phyloP scores from a whole-genome alignment of 176 grass and related monocot species.

The Oryza meyeriana region DNA sequence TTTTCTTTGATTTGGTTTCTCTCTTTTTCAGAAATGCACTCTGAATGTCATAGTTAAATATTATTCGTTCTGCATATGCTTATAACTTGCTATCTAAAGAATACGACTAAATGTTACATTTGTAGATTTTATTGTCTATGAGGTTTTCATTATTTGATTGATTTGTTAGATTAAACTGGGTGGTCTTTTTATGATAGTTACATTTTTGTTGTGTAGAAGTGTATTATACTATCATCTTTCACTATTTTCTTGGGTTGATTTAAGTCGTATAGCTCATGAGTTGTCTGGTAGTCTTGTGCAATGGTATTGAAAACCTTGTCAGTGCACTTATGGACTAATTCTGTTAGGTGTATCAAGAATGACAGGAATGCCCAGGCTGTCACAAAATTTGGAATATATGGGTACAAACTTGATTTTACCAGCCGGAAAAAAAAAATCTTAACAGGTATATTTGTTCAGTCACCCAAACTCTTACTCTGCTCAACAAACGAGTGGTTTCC shows the following conservation, averaged over 20 bases:
- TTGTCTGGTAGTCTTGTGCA: neutral
- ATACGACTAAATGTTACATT: neutral
- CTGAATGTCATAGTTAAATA: neutral
- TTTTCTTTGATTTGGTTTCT: neutral
- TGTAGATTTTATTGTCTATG: neutral
- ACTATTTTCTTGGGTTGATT: neutral
- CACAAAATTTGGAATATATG: neutral
- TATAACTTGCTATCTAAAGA: neutral
- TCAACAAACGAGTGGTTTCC: neutral
- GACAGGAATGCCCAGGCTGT: neutral
- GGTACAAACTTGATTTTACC: constrained; percentile 5
- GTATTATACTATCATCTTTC: neutral
- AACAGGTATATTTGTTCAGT: neutral
- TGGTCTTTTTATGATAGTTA: neutral
- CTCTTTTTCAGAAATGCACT: neutral
- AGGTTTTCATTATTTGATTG: neutral
- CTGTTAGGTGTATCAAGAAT: neutral
- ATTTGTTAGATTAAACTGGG: neutral
- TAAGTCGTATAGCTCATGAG: neutral
- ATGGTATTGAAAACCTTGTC: neutral
- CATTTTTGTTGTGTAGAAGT: neutral
- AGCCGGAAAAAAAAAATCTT: neutral
- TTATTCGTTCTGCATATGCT: neutral
- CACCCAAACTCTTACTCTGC: neutral
- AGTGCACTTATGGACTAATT: constrained; percentile 14